Evolutionary conservation across 805 yeast genomes (phyloP).

Genomic region (Starmerella potacharoeniae): DNA sequence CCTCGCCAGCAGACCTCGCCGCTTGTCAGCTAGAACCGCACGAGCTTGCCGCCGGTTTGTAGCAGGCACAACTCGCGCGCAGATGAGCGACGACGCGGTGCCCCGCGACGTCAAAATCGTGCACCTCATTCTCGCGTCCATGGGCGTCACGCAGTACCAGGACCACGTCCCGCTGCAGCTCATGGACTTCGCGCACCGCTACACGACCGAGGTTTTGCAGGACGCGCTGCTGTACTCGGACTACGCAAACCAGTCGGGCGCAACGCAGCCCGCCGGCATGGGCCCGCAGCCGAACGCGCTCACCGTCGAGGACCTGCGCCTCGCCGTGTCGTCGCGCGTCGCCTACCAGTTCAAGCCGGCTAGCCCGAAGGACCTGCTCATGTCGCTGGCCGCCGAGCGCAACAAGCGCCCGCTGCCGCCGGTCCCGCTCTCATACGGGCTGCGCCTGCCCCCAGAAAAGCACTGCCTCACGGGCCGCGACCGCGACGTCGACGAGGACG

Average conservation of each 20-base stretch:
- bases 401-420: slow-evolving; percentile 85
- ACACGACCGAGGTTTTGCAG: slow-evolving; percentile 73
- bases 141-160: slow-evolving; percentile 82
- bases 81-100: slow-evolving; percentile 22
- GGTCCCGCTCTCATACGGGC: slow-evolving; percentile 82
- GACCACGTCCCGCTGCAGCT: slow-evolving; percentile 92
- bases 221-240: slow-evolving; percentile 87
- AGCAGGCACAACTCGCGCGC: no score
- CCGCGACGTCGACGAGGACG: slow-evolving; percentile 52
- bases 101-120: slow-evolving; percentile 89
- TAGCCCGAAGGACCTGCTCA: slow-evolving; percentile 81
- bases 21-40: no score
- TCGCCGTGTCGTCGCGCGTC: slow-evolving; percentile 90
- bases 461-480: slow-evolving; percentile 80
- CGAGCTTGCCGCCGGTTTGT: no score
- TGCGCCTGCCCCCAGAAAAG: slow-evolving; percentile 94
- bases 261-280: slow-evolving; percentile 29
- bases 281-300: slow-evolving; percentile 37
- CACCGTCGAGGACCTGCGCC: slow-evolving; percentile 78
- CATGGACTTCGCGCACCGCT: slow-evolving; percentile 89
- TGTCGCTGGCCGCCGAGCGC: slow-evolving; percentile 86
- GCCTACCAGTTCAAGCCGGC: slow-evolving; percentile 92
- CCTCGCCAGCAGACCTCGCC: no score
- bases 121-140: slow-evolving; percentile 85
- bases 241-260: slow-evolving; percentile 37